Evolutionary conservation across 1,284 basidiomycete genomes (phyloP).

Genomic region (Vanrija humicola): DNA sequence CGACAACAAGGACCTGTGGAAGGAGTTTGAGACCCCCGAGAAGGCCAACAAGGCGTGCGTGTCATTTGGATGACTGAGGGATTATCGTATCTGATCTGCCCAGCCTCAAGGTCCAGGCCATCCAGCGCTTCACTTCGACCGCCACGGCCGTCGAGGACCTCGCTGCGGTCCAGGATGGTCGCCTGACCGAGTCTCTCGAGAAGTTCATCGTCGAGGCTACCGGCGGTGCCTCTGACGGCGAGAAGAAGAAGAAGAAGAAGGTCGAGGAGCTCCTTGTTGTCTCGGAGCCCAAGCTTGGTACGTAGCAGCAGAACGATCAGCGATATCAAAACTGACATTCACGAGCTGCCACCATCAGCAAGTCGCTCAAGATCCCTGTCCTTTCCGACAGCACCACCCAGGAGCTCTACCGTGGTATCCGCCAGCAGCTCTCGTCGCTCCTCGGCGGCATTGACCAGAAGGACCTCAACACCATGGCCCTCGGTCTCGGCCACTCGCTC

Average conservation of each 20-base stretch:
- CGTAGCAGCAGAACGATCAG: conserved; percentile 36
- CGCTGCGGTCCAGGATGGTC: conserved; percentile 85
- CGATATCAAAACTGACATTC: conserved; percentile 7
- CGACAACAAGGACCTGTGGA: conserved; percentile 77
- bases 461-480: conserved; percentile 93
- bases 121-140: conserved; percentile 95
- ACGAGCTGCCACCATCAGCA: conserved; percentile 76
- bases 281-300: conserved; percentile 85
- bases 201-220: conserved; percentile 89
- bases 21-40: conserved; percentile 89
- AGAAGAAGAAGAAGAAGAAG: conserved; percentile 63
- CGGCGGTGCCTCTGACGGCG: conserved; percentile 51
- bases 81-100: conserved; percentile 1
- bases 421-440: conserved; percentile 78
- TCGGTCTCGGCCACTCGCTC: conserved; percentile 94
- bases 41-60: conserved; percentile 85
- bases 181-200: conserved; percentile 87
- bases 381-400: conserved; percentile 60
- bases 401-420: conserved; percentile 95
- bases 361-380: conserved; percentile 91
- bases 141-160: conserved; percentile 99
- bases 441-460: conserved; percentile 89
- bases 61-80: neutral
- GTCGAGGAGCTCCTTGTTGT: conserved; percentile 81
- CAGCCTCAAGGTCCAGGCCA: conserved; percentile 87